Base-by-base conservation (phyloP, 2,329 filamentous ascomycete species). In the Dryadomyces quercivorus region DNA sequence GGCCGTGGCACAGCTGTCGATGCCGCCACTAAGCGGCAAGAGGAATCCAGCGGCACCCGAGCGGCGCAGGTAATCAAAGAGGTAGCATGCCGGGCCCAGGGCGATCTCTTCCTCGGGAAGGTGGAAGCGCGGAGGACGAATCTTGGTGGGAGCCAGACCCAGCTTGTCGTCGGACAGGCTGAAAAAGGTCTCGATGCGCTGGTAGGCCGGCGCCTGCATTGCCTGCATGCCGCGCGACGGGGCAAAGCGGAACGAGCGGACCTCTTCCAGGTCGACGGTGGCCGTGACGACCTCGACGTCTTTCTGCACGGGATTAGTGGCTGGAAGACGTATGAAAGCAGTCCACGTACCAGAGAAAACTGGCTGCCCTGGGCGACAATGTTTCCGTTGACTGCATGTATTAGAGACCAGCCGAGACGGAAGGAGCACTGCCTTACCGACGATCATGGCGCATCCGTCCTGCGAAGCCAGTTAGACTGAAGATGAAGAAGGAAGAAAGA, bases 221-320 rank as follows among this genome's bases (percentile, higher is more conserved):
- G 80, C 77, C 63, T 87, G 84, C 21, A 80, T 63, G 7, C 77
- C 76, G 53, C 81, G 72, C 13, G 77, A 78, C 9, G 76, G 72
- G 0, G 73, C 70, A n/a, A 69, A 77, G 0, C 85, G 72, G 61
- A 75, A 82, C 1, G 75, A 70, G 36, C 84, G 72, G 6, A 92
- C 85, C 59, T 88, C 82, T 61, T 92, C 87, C 2, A 87, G 70
- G 60, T 86, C 82, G 7, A 86, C 72, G 0, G 81, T 86, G 2
- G 83, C 84, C 5, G 75, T 78, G 18, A 84, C 68, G 4, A 86
- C 81, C 61, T 86, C 82, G 6, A 86, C 82, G 44, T 83, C 79
- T 46, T 77, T 75, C 10, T 86, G 18, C 10, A 6, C 20, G 18
- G 9, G 15, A 20, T 15, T 1, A 21, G n/a, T 22, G 65, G 15